Percentiles rank a stretch among this genome's conserved stretches.
Conservation (phyloP, 208 protist species). For the Trichomonas gallinae region DNA sequence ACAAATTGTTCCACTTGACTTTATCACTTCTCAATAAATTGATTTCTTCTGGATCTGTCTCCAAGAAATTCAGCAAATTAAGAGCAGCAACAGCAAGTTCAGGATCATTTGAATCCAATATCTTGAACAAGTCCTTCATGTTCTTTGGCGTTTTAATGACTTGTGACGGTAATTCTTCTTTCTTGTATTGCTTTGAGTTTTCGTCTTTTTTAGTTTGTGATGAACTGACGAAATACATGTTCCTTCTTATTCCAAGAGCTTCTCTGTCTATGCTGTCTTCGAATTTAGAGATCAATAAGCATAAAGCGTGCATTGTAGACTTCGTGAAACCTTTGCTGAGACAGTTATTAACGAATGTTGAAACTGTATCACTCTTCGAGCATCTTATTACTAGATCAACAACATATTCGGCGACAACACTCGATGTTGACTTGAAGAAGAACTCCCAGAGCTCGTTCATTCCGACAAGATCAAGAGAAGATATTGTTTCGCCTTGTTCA, state of each 20-base stretch:
- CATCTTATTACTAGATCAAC: not conserved
- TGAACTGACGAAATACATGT: not conserved
- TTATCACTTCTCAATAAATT: not conserved
- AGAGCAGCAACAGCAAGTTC: not conserved
- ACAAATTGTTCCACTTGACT: not conserved
- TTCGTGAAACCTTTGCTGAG: not conserved
- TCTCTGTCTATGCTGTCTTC: not conserved
- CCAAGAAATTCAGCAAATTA: not conserved
- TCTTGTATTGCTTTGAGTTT: not conserved
- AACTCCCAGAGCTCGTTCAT: not conserved
- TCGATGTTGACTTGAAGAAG: not conserved
- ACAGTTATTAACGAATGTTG: not conserved
- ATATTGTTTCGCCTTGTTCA: not conserved
- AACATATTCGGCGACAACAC: not conserved
- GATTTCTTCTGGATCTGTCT: not conserved
- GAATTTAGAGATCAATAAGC: not conserved
- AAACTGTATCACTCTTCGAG: not conserved
- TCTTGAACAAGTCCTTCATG: not conserved
- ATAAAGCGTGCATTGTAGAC: not conserved
- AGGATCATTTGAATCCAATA: not conserved
- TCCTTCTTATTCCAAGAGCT: not conserved
- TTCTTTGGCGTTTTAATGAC: not conserved
- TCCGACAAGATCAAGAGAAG: not conserved
- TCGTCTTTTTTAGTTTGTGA: not conserved
- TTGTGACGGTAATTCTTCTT: not conserved